phyloP scores from a whole-genome alignment of 192 early-diverging fungal species.

The Entomortierella lignicola region DNA sequence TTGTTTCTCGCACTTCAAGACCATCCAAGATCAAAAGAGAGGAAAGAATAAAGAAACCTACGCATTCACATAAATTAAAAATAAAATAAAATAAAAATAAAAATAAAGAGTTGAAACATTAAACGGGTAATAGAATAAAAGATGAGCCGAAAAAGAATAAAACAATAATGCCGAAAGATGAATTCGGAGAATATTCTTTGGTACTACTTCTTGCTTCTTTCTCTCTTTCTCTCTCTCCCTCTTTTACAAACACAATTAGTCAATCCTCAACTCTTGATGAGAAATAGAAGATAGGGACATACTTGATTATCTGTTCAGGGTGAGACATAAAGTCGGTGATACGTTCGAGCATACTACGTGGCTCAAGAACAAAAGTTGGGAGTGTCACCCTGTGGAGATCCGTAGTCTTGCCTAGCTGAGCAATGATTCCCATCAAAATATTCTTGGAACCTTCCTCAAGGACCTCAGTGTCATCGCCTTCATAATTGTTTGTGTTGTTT shows the following conservation, averaged over 20 bases:
- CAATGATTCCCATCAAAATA: conserved; percentile 90
- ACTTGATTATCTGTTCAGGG: conserved; percentile 83
- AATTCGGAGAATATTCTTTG: too few species aligned
- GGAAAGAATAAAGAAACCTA: too few species aligned
- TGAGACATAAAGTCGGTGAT: conserved; percentile 97
- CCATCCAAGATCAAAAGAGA: too few species aligned
- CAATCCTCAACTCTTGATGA: too few species aligned
- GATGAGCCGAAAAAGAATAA: too few species aligned
- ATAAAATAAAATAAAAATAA: too few species aligned
- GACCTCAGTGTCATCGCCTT: conserved; percentile 78
- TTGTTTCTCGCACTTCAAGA: too few species aligned
- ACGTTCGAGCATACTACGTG: conserved; percentile 92
- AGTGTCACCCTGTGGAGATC: conserved; percentile 95
- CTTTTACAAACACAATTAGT: not conserved
- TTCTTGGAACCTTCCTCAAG: conserved; percentile 83
- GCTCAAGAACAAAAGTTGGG: conserved; percentile 95
- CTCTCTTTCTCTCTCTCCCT: not conserved
- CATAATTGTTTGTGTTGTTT: too few species aligned
- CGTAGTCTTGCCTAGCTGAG: conserved; percentile 88
- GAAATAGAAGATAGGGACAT: conserved; percentile 30
- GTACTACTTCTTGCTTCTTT: not conserved
- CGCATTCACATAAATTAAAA: too few species aligned
- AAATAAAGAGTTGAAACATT: too few species aligned
- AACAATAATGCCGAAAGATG: too few species aligned
- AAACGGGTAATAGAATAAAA: too few species aligned